phyloP scores from a whole-genome alignment of 805 yeast genomes.

The Pichia sporocuriosa region DNA sequence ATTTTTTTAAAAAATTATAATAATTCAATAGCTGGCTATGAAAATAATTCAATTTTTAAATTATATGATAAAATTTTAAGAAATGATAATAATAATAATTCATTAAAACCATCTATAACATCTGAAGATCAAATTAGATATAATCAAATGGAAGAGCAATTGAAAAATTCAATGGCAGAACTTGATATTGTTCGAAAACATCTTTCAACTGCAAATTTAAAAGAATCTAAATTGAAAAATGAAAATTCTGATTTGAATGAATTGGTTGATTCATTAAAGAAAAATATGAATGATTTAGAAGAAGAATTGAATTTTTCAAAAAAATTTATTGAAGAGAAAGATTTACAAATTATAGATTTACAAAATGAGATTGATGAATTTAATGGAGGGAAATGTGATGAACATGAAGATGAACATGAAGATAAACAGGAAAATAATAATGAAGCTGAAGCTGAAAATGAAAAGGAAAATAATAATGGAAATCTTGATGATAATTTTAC shows the following conservation, averaged over 20 bases:
- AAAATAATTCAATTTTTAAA: constrained; percentile 3
- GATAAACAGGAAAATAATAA: neutral
- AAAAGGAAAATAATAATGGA: neutral
- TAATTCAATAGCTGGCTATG: constrained; percentile 11
- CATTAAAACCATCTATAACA: neutral
- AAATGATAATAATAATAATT: neutral
- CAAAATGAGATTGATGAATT: constrained; percentile 1
- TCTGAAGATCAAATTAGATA: neutral
- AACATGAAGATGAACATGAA: neutral
- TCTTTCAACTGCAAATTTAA: constrained; percentile 15
- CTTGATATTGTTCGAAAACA: constrained; percentile 17
- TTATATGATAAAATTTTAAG: constrained; percentile 8
- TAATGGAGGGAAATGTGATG: neutral
- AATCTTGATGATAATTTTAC: neutral
- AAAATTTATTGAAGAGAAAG: neutral
- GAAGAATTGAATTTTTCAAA: neutral
- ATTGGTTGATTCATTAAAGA: neutral
- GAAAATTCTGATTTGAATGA: constrained; percentile 10
- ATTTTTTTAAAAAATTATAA: constrained; percentile 47
- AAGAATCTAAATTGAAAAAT: constrained; percentile 15
- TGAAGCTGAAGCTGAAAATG: neutral
- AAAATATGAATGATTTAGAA: constrained; percentile 5
- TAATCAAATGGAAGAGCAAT: constrained; percentile 18
- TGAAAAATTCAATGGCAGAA: constrained; percentile 18
- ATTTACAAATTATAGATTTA: neutral